Percentiles rank a stretch among this genome's conserved stretches.
phyloP scores from a whole-genome alignment of 257 asterid genomes.

The Hygrophila difformis region DNA sequence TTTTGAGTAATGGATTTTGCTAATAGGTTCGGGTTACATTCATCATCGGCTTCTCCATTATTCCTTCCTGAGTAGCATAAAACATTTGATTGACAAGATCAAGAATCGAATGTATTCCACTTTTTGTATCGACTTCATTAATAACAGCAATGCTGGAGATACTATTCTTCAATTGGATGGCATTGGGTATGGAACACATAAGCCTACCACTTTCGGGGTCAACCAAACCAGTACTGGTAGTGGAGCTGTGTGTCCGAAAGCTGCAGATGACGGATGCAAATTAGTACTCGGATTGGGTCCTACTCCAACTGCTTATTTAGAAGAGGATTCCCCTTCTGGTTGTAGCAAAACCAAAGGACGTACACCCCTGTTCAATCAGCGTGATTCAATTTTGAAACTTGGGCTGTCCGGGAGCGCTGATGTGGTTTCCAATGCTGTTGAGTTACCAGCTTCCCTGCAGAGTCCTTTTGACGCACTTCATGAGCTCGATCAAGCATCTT shows the following conservation, averaged over 20 bases:
- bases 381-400: conserved; percentile 55
- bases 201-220: conserved; percentile 23
- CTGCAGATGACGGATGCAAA: conserved; percentile 69
- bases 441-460: conserved; percentile 41
- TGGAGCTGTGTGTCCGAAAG: conserved; percentile 22
- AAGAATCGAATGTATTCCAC: conserved; percentile 31
- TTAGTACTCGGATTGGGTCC: conserved; percentile 93
- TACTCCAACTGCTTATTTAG: conserved; percentile 56
- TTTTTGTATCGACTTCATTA: conserved; percentile 28
- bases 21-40: conserved; percentile 11
- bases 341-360: conserved; percentile 32
- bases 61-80: conserved; percentile 16
- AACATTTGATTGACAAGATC: conserved; percentile 20
- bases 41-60: conserved; percentile 14
- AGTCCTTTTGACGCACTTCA: conserved; percentile 14
- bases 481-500: conserved; percentile 26
- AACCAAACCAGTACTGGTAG: conserved; percentile 23
- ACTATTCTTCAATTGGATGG: conserved; percentile 65
- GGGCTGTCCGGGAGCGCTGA: conserved; percentile 52
- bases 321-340: conserved; percentile 27
- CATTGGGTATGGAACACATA: conserved; percentile 53
- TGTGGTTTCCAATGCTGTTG: conserved; percentile 32
- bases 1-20: conserved; percentile 21
- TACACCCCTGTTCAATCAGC: conserved; percentile 17
- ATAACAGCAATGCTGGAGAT: conserved; percentile 35